These are phyloP conservation scores for Licmophora abbreviata DNA, from an alignment of 108 stramenopile species.

Conservation along the genomic window DNA sequence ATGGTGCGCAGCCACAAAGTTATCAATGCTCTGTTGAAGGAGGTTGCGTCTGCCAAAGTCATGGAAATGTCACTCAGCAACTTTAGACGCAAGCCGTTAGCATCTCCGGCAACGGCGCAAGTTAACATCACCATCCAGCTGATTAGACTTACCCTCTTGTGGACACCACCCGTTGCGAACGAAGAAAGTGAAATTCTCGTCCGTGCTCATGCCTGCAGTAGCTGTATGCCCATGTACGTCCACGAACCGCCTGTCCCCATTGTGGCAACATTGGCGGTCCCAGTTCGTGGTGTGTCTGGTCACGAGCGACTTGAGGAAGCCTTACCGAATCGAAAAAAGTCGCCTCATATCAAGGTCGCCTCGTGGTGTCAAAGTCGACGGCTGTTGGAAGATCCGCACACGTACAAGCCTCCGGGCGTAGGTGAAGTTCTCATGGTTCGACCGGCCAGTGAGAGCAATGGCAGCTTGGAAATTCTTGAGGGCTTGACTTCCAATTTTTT, in stretches of 20 bases:
- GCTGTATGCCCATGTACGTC: slow-evolving; percentile 1
- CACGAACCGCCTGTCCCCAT: slow-evolving; percentile 26
- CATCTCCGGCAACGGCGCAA: not conserved
- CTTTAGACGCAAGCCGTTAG: too few species aligned
- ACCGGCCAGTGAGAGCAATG: not conserved
- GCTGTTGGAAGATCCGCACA: slow-evolving; percentile 21
- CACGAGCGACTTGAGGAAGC: not conserved
- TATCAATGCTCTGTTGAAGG: not conserved
- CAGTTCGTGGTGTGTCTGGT: not conserved
- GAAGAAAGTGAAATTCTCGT: slow-evolving; percentile 11
- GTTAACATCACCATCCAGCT: slow-evolving; percentile 13
- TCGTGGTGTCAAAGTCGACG: slow-evolving; percentile 17
- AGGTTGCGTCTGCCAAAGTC: not conserved
- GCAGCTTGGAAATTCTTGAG: slow-evolving; percentile 15
- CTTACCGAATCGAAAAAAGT: slow-evolving; percentile 18
- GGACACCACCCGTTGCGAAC: slow-evolving; percentile 9
- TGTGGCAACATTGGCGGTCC: slow-evolving; percentile 35
- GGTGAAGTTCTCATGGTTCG: slow-evolving; percentile 15
- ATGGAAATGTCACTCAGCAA: not conserved
- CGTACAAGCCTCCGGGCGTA: slow-evolving; percentile 21
- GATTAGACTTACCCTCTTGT: slow-evolving; percentile 21
- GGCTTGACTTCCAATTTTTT: slow-evolving; percentile 22
- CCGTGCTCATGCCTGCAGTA: slow-evolving; percentile 25
- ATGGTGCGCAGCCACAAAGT: slow-evolving; percentile 7
- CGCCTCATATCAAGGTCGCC: slow-evolving; percentile 18